Conservation (phyloP, 805 yeast genomes). For the Torulaspora microellipsoides region DNA sequence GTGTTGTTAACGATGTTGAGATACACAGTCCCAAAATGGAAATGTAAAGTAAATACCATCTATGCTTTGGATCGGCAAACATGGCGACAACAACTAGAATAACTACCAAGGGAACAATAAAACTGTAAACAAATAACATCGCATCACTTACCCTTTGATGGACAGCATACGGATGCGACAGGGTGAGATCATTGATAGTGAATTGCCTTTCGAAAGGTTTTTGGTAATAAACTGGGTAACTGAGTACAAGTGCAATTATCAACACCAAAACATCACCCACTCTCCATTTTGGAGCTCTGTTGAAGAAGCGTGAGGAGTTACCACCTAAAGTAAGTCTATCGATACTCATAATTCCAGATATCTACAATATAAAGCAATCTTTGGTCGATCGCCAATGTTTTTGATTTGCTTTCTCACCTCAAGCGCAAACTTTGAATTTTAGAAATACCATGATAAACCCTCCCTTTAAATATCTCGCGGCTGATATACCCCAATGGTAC, state of each 20-base stretch:
- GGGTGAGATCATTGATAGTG: conserved; percentile 64
- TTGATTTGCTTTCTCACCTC: too few species aligned
- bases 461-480: too few species aligned
- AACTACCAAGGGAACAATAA: conserved; percentile 44
- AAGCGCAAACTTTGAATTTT: too few species aligned
- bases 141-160: conserved; percentile 62
- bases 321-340: conserved; percentile 25
- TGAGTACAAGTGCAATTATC: conserved; percentile 31
- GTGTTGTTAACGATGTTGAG: conserved; percentile 53
- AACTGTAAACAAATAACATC: conserved; percentile 51
- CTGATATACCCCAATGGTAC: too few species aligned
- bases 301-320: conserved; percentile 8
- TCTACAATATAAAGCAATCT: too few species aligned
- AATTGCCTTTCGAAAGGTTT: conserved; percentile 79
- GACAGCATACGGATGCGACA: conserved; percentile 77
- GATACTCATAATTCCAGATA: conserved; percentile 17
- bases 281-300: conserved; percentile 35
- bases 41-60: conserved; percentile 54
- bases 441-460: too few species aligned
- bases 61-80: conserved; percentile 45
- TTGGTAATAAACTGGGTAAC: conserved; percentile 32
- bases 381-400: too few species aligned
- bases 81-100: conserved; percentile 36
- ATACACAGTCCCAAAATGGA: conserved; percentile 63
- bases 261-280: conserved; percentile 36